These are phyloP conservation scores for Friedmanniomyces simplex DNA, from an alignment of 495 filamentous ascomycete species.

Conservation along the genomic window DNA sequence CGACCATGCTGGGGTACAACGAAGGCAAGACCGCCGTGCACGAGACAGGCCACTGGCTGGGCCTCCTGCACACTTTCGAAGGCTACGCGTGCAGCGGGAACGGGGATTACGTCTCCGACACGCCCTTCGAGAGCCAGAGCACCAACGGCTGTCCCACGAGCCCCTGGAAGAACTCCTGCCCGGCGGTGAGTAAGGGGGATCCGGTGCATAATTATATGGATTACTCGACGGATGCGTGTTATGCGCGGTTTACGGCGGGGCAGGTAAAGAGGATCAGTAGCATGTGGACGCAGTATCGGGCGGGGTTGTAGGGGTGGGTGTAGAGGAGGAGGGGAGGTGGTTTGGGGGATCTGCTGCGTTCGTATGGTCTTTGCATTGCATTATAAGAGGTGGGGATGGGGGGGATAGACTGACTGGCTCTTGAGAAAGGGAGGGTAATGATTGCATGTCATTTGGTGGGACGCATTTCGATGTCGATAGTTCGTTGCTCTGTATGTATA, in stretches of 20 bases:
- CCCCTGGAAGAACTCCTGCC: conserved; percentile 43
- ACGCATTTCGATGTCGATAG: background rate
- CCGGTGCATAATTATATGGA: conserved; percentile 60
- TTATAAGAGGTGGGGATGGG: background rate
- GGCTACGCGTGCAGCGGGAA: conserved; percentile 43
- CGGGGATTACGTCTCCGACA: conserved; percentile 51
- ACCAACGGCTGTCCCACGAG: conserved; percentile 48
- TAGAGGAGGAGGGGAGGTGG: too few relatives aligned
- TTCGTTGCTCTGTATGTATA: background rate
- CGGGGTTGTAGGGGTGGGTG: conserved; percentile 18
- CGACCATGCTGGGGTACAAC: conserved; percentile 42
- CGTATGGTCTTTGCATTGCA: background rate
- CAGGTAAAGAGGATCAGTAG: conserved; percentile 26
- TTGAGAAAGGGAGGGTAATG: too few relatives aligned
- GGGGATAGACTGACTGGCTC: too few relatives aligned
- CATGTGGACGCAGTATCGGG: conserved; percentile 29
- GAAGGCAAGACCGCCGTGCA: conserved; percentile 50
- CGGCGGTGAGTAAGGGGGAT: conserved; percentile 37
- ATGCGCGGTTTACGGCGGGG: conserved; percentile 24
- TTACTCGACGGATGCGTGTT: conserved; percentile 46
- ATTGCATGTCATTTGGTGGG: background rate
- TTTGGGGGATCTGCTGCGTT: background rate
- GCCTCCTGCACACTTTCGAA: conserved; percentile 57
- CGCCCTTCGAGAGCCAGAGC: conserved; percentile 42
- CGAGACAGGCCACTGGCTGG: conserved; percentile 59